phyloP scores from a whole-genome alignment of 2,329 filamentous ascomycete species.

The Nakataea oryzae region DNA sequence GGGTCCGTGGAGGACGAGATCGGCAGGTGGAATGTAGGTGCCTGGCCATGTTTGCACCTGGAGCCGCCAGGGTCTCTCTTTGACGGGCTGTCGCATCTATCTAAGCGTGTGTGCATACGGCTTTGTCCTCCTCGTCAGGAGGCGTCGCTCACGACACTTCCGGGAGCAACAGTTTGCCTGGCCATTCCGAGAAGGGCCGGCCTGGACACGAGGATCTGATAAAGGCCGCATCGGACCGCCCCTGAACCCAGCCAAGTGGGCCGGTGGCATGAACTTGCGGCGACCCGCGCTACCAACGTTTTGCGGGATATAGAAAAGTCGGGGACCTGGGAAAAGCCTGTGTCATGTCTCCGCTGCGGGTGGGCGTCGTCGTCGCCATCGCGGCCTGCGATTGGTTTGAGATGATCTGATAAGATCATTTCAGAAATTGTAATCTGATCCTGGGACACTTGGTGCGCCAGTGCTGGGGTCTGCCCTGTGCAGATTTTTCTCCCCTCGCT shows the following conservation, averaged over 20 bases:
- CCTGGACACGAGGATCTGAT: not conserved
- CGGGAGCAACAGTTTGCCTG: too few species aligned
- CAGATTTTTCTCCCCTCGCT: not conserved
- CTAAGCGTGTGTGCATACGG: not conserved
- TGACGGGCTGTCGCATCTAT: too few species aligned
- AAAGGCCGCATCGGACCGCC: not conserved
- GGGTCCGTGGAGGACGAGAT: not conserved
- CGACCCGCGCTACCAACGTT: not conserved
- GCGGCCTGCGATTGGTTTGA: slow-evolving; percentile 8
- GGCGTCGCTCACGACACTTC: too few species aligned
- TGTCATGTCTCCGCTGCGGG: not conserved
- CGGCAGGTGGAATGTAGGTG: not conserved
- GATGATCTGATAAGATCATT: slow-evolving; percentile 17
- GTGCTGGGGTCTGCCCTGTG: too few species aligned
- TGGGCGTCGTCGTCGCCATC: not conserved
- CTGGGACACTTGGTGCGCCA: not conserved
- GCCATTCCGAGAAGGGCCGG: too few species aligned
- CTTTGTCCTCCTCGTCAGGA: too few species aligned
- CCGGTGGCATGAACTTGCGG: not conserved
- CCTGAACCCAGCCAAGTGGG: not conserved
- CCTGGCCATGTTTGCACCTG: too few species aligned
- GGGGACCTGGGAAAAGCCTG: not conserved
- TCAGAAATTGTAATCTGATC: not conserved
- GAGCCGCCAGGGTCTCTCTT: not conserved
- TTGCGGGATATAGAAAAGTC: not conserved